Conservation (phyloP, 768 basidiomycete genomes). For the Pleurotus citrinopileatus region DNA sequence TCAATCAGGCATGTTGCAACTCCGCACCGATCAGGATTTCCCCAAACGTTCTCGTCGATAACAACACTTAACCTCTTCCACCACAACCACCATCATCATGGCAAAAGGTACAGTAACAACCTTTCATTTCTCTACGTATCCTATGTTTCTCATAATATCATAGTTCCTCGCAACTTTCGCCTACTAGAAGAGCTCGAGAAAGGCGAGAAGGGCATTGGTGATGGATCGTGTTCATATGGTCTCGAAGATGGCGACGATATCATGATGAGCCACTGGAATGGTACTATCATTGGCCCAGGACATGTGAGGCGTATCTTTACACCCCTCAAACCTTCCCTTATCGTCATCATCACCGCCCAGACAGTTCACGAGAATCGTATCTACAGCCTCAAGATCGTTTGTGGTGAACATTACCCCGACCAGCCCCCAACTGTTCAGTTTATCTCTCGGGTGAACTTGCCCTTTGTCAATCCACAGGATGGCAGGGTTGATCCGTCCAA, state of each 20-base stretch:
- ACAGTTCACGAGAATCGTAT: conserved; percentile 99
- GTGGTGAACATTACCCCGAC: conserved; percentile 76
- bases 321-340: conserved; percentile 11
- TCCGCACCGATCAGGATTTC: conserved; percentile 15
- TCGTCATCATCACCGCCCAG: conserved; percentile 34
- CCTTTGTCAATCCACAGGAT: conserved; percentile 74
- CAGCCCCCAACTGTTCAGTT: conserved; percentile 79
- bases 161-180: conserved; percentile 95
- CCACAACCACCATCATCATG: conserved; percentile 29
- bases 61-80: too few relatives aligned
- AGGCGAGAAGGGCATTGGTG: conserved; percentile 99
- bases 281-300: conserved; percentile 97
- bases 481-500: conserved; percentile 79
- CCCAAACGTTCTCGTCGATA: too few relatives aligned
- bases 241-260: conserved; percentile 95
- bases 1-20: conserved; percentile 11
- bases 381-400: conserved; percentile 90
- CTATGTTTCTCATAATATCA: not conserved
- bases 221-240: conserved; percentile 97
- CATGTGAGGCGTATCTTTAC: conserved; percentile 62
- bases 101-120: conserved; percentile 44
- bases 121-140: not conserved
- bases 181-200: conserved; percentile 98
- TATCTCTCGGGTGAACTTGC: conserved; percentile 87
- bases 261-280: conserved; percentile 98